phyloP scores from a whole-genome alignment of 139 green algal genomes.

The Coccomyxa sp. region DNA sequence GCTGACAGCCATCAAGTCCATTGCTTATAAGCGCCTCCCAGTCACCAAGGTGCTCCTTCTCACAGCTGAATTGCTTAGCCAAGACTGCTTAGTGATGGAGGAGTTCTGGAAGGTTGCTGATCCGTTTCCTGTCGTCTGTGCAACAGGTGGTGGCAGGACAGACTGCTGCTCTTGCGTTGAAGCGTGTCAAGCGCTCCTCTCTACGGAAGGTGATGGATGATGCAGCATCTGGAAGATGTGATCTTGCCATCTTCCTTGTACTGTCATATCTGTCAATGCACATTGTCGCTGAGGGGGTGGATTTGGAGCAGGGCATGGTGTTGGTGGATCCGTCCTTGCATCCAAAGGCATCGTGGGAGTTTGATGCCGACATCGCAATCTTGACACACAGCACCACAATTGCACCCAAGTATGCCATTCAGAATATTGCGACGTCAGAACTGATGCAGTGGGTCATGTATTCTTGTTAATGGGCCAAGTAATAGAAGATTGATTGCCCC shows the following conservation, averaged over 20 bases:
- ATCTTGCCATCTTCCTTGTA: too few species aligned
- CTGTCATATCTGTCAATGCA: not conserved
- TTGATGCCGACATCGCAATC: conserved; percentile 89
- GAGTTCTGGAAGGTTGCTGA: too few species aligned
- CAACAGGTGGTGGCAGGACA: conserved; percentile 79
- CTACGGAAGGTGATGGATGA: conserved; percentile 57
- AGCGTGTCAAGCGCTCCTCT: conserved; percentile 72
- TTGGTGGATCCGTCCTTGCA: conserved; percentile 63
- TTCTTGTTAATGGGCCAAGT: too few species aligned
- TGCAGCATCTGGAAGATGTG: too few species aligned
- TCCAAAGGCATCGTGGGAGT: conserved; percentile 77
- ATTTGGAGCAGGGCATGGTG: conserved; percentile 67
- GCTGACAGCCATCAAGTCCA: conserved; percentile 73
- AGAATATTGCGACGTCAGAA: too few species aligned
- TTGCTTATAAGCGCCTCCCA: conserved; percentile 84
- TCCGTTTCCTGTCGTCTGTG: too few species aligned
- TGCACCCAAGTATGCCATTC: conserved; percentile 37
- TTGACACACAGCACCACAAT: conserved; percentile 91
- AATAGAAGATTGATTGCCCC: too few species aligned
- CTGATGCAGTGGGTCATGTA: too few species aligned
- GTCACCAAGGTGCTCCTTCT: conserved; percentile 40
- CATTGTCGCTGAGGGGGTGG: not conserved
- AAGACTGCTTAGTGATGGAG: too few species aligned
- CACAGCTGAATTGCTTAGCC: not conserved
- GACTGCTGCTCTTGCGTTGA: conserved; percentile 82